These are phyloP conservation scores for Diaporthe aspalathi DNA, from an alignment of 2,329 filamentous ascomycete genomes.

Conservation along the genomic window DNA sequence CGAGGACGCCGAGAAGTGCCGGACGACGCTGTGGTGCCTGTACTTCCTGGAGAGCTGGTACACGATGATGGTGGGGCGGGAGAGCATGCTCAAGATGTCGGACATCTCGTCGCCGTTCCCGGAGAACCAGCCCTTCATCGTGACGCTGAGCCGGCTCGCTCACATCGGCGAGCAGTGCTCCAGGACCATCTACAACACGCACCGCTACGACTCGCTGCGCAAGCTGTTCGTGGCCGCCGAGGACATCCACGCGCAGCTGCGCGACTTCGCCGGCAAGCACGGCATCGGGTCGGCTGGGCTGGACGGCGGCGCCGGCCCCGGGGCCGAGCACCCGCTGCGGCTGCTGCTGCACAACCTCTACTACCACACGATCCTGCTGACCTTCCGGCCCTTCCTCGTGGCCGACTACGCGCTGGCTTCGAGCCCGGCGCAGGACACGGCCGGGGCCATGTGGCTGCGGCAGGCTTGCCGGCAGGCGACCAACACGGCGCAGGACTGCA, in stretches of 20 bases:
- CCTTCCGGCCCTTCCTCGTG: slow-evolving; percentile 45
- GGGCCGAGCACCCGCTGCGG: slow-evolving; percentile 30
- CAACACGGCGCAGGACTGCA: slow-evolving; percentile 47
- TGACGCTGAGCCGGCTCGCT: slow-evolving; percentile 41
- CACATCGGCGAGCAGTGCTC: slow-evolving; percentile 40
- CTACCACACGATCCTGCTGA: slow-evolving; percentile 42
- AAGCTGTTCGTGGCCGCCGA: slow-evolving; percentile 45
- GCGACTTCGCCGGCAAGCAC: slow-evolving; percentile 41
- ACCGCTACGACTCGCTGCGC: slow-evolving; percentile 44
- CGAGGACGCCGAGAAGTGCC: slow-evolving; percentile 43
- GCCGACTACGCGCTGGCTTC: slow-evolving; percentile 42
- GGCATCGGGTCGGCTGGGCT: slow-evolving; percentile 40
- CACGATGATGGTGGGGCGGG: slow-evolving; percentile 42
- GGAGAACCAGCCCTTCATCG: slow-evolving; percentile 40
- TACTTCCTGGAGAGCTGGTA: slow-evolving; percentile 46
- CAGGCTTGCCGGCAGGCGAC: slow-evolving; percentile 47
- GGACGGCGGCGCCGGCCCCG: not conserved
- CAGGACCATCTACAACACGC: slow-evolving; percentile 43
- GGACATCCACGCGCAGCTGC: slow-evolving; percentile 42
- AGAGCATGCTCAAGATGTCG: slow-evolving; percentile 40
- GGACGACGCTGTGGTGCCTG: slow-evolving; percentile 46
- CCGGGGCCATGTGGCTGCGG: slow-evolving; percentile 46
- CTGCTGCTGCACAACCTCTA: slow-evolving; percentile 41
- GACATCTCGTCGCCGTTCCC: slow-evolving; percentile 45
- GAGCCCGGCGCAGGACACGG: slow-evolving; percentile 17